Evolutionary conservation across 1,284 basidiomycete genomes (phyloP), one percentile per base, ranked within the genome.

Genomic region (Apiotrichum brassicae): DNA sequence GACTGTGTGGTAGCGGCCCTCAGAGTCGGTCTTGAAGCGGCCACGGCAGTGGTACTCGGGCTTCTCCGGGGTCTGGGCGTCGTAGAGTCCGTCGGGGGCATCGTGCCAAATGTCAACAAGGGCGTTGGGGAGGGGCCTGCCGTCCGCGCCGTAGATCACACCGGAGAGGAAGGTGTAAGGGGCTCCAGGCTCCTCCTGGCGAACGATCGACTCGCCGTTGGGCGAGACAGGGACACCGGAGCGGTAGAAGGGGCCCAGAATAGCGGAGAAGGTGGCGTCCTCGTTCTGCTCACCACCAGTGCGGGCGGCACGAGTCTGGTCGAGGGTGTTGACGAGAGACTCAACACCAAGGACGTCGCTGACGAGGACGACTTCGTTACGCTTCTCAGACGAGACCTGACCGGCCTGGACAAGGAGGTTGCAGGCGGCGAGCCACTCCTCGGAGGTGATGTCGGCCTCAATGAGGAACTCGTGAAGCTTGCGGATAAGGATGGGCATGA

Each of bases 331-430:
- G 45, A 70, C 62, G 14, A 75, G 61, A 4, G 63, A 65, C 48
- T 75, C 72, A 42, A 73, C 56, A 14, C 73, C 73, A 8, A 74
- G 56, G 4, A 74, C 65, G 49, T 75, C 73, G 8, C 63, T 62
- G 33, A 73, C 63, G 37, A 75, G 65, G 40, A 75, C 66, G 43
- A 73, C 62, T 54, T 75, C 73, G 59, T 74, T 71, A 11, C 73
- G 63, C 52, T 65, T 64, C 1, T 70, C 70, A 18, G 58, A 57
- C 14, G 66, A 67, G 33, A 71, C 65, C 56, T 73, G 56, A 20
- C 72, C 73, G 2, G 68, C 68, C 26, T 63, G 63, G 32, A 70
- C 65, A 9, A 74, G 50, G 8, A 73, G 57, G 46, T 72, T 63
- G 59, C 72, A 73, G 2, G 64, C 63, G 0, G 56, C 62, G 13